These are phyloP conservation scores for Physocladia obscura DNA, from an alignment of 192 early-diverging fungal species.

Conservation along the genomic window DNA sequence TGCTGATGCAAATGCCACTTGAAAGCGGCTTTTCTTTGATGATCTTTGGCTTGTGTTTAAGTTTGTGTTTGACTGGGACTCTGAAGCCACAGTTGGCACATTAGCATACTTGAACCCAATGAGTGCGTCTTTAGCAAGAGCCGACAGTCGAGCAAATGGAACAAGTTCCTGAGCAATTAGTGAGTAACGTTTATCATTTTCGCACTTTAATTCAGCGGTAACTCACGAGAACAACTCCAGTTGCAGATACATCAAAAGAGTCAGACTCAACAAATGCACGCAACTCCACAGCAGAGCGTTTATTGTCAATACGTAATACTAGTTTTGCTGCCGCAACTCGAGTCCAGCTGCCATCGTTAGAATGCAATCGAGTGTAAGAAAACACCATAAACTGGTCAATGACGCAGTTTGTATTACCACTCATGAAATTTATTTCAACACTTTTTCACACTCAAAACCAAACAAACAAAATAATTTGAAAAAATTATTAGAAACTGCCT, in stretches of 20 bases:
- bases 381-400: too few species aligned
- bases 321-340: background rate
- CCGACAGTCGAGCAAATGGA: background rate
- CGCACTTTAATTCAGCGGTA: background rate
- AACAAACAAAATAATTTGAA: too few species aligned
- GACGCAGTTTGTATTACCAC: too few species aligned
- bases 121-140: background rate
- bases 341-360: background rate
- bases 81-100: too few species aligned
- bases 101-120: slow-evolving; percentile 10
- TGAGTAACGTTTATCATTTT: too few species aligned
- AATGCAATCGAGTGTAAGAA: slow-evolving; percentile 6
- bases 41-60: background rate
- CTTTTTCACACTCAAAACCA: too few species aligned
- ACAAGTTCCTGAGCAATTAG: background rate
- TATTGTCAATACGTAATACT: background rate
- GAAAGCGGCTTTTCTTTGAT: slow-evolving; percentile 1
- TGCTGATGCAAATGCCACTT: background rate
- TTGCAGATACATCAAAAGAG: too few species aligned
- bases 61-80: background rate
- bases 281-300: background rate
- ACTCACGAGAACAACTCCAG: background rate
- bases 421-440: too few species aligned
- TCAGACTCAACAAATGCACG: background rate
- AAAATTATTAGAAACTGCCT: too few species aligned